Evolutionary conservation across 1,139 yeast genomes (phyloP).

Genomic region (Blastobotrys serpentis): DNA sequence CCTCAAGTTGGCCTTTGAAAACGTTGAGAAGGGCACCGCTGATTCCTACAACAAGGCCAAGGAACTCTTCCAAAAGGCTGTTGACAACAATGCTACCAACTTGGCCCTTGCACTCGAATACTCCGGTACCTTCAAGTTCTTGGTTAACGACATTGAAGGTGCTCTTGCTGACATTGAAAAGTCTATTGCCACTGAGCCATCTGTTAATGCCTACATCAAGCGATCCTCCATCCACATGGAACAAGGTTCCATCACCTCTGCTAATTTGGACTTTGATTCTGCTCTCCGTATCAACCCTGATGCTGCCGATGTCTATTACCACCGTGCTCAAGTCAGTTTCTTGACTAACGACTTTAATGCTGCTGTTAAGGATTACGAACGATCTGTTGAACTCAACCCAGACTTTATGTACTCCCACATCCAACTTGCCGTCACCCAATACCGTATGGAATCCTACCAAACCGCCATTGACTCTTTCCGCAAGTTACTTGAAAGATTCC

Average conservation of each 20-base stretch:
- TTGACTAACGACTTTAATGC: slow-evolving; percentile 69
- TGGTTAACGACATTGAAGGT: slow-evolving; percentile 66
- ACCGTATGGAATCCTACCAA: slow-evolving; percentile 68
- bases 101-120: slow-evolving; percentile 77
- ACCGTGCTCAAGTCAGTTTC: slow-evolving; percentile 89
- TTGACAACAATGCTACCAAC: slow-evolving; percentile 41
- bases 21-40: slow-evolving; percentile 60
- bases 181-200: slow-evolving; percentile 67
- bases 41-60: slow-evolving; percentile 78
- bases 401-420: slow-evolving; percentile 81
- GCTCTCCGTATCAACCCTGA: slow-evolving; percentile 71
- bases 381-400: slow-evolving; percentile 72
- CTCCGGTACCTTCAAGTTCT: slow-evolving; percentile 76
- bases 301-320: slow-evolving; percentile 85
- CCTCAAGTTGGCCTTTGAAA: slow-evolving; percentile 65
- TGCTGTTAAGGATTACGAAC: slow-evolving; percentile 74
- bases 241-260: slow-evolving; percentile 54
- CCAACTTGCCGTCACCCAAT: slow-evolving; percentile 89
- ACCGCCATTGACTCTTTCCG: slow-evolving; percentile 69
- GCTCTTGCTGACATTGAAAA: slow-evolving; percentile 62
- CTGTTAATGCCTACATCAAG: slow-evolving; percentile 80
- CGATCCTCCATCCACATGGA: slow-evolving; percentile 87
- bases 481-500: slow-evolving; percentile 73
- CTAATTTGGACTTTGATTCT: slow-evolving; percentile 66
- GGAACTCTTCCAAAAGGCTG: slow-evolving; percentile 64